Percentiles rank a stretch among this genome's conserved stretches.
Conservation (phyloP, 495 filamentous ascomycete genomes). For the Thozetella sp. region DNA sequence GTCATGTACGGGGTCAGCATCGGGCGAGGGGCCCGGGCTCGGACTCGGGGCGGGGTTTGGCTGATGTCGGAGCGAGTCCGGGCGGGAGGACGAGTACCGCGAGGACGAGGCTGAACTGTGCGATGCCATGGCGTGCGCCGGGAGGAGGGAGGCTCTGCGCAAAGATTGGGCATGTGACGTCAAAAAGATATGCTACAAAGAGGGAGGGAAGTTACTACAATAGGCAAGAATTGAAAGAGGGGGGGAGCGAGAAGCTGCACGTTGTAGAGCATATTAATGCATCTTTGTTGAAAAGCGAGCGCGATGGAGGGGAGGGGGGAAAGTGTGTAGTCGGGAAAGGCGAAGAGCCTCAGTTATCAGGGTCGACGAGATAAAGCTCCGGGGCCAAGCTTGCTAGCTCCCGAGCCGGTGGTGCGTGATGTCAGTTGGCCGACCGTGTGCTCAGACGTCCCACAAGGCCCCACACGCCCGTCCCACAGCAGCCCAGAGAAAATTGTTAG, state of each 20-base stretch:
- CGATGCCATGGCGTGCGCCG: slow-evolving; percentile 6
- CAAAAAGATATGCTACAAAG: neutral
- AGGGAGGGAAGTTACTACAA: neutral
- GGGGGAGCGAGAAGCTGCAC: neutral
- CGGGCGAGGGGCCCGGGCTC: slow-evolving; percentile 11
- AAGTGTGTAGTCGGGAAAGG: neutral
- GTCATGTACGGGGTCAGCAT: slow-evolving; percentile 19
- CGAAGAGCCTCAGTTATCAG: neutral
- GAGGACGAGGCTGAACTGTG: slow-evolving; percentile 13
- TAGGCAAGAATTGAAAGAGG: neutral
- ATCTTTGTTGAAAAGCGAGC: slow-evolving; percentile 1
- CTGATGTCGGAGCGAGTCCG: slow-evolving; percentile 4
- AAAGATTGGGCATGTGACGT: neutral
- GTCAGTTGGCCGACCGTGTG: too few species aligned
- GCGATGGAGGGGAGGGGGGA: neutral
- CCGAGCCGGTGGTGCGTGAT: too few species aligned
- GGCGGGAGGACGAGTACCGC: slow-evolving; percentile 8
- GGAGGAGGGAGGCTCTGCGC: neutral
- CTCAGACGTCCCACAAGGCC: too few species aligned
- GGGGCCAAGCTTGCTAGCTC: neutral
- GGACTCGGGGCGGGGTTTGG: slow-evolving; percentile 4
- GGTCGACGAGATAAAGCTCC: neutral
- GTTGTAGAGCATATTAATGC: neutral
- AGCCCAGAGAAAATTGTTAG: slow-evolving; percentile 2
- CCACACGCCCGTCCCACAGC: too few species aligned